A percentile compares a stretch with the other conserved stretches of the same genome.
Conservation (phyloP, 345 rosid genomes). For the Cardamine occulta region DNA sequence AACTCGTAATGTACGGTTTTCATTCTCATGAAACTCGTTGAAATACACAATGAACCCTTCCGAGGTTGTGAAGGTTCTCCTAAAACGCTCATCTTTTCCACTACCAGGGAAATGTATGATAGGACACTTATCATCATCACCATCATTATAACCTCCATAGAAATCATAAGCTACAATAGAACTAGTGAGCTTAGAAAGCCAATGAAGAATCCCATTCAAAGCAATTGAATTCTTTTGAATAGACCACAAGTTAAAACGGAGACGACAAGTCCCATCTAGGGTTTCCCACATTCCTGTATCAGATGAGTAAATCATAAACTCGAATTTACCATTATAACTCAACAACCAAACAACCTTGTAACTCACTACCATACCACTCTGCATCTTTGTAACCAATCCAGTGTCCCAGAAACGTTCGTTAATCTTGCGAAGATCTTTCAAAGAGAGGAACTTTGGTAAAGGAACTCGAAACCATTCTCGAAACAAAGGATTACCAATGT, state of each 20-base stretch:
- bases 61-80: slow-evolving; percentile 15
- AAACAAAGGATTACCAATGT: slow-evolving; percentile 24
- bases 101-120: neutral
- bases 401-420: neutral
- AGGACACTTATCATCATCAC: neutral
- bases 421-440: neutral
- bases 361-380: slow-evolving; percentile 7
- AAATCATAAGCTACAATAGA: slow-evolving; percentile 23
- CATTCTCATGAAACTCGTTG: slow-evolving; percentile 8
- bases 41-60: slow-evolving; percentile 31
- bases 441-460: neutral
- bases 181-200: neutral
- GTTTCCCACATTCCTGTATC: slow-evolving; percentile 19
- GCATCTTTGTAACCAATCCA: slow-evolving; percentile 29
- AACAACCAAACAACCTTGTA: slow-evolving; percentile 35
- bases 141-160: slow-evolving; percentile 9
- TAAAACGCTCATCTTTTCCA: slow-evolving; percentile 8
- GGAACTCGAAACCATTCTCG: slow-evolving; percentile 29
- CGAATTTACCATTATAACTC: neutral
- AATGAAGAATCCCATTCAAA: slow-evolving; percentile 32
- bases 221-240: neutral
- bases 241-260: neutral
- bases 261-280: neutral
- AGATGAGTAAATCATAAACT: slow-evolving; percentile 19
- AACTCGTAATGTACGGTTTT: slow-evolving; percentile 4